These are phyloP conservation scores for Stachybotrys echinatus DNA, from an alignment of 2,329 filamentous ascomycete species.

Conservation along the genomic window DNA sequence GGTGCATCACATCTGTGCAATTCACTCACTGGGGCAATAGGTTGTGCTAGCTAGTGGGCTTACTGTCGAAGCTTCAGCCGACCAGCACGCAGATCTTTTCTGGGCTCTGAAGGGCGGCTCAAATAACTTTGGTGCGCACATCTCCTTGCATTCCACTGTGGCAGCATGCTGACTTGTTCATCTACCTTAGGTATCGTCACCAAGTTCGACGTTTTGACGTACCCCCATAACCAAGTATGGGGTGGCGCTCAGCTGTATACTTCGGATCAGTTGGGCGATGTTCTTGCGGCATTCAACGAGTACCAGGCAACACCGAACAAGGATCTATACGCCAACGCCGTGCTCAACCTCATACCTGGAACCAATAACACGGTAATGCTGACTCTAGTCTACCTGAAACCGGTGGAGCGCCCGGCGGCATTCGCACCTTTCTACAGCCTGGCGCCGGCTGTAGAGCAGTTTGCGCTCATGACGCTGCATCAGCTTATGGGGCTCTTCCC, in stretches of 20 bases:
- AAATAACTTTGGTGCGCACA: not conserved
- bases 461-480: not conserved
- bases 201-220: not conserved
- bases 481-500: not conserved
- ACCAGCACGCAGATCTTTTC: not conserved
- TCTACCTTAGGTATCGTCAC: not conserved
- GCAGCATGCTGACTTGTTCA: not conserved
- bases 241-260: not conserved
- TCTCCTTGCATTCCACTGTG: not conserved
- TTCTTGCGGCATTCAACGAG: not conserved
- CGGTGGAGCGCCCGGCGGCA: not conserved
- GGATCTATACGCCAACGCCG: not conserved
- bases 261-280: not conserved
- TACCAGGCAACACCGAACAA: not conserved
- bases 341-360: not conserved
- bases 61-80: not conserved
- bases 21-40: not conserved
- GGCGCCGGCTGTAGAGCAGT: not conserved
- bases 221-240: not conserved
- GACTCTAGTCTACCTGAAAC: not conserved
- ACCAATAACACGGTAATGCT: not conserved
- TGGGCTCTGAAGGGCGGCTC: not conserved
- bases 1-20: too few relatives aligned
- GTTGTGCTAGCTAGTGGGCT: not conserved
- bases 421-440: not conserved